Evolutionary conservation across 2,329 filamentous ascomycete species (phyloP), one percentile per base, ranked within the genome.

Genomic region (Verticillium zaregamsianum): DNA sequence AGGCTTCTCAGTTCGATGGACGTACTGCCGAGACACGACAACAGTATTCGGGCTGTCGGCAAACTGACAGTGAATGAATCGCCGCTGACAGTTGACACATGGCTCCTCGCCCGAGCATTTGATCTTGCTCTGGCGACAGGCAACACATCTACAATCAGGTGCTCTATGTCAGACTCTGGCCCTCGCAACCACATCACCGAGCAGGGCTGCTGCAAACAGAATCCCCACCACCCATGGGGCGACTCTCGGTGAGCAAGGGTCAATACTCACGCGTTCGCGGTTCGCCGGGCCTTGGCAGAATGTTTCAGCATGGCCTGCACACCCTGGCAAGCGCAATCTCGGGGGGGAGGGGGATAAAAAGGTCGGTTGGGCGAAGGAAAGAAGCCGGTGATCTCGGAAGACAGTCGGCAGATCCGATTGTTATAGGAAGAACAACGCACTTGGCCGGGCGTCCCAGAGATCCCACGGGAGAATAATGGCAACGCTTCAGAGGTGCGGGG

Each of bases 101-200:
- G 72, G 72, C 8, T 73, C 67, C 6, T 68, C 61, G 17, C 72
- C 72, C 2, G 72, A 74, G 35, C 72, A 74, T 66, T 74, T 74
- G 33, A 74, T 72, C 64, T 74, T 74, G 61, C 72, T 72, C 35
- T 73, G 70, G 8, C 72, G 70, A 59, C 72, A 74, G 2, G 68
- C 61, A 55, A 70, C 60, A 54, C 72, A 74, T 5, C 72, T 74
- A 7, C 14, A 35, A 35, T 35, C 33, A 35, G 33, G 33, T 3
- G 4, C 33, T 9, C 9, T 14, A 14, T 9, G 14, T 35, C 33
- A 25, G 49, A 15, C 49, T 54, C 15, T 1, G 14, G 33, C 33
- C 3, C 7, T 14, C 11, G 33, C 8, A 14, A 14, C 11, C 14
- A 35, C 14, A 3, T 35, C 33, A 14, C 8, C 3, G 33, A 9